These are phyloP conservation scores for Eurotiales sp. DNA, from an alignment of 2,329 filamentous ascomycete species.

Conservation along the genomic window DNA sequence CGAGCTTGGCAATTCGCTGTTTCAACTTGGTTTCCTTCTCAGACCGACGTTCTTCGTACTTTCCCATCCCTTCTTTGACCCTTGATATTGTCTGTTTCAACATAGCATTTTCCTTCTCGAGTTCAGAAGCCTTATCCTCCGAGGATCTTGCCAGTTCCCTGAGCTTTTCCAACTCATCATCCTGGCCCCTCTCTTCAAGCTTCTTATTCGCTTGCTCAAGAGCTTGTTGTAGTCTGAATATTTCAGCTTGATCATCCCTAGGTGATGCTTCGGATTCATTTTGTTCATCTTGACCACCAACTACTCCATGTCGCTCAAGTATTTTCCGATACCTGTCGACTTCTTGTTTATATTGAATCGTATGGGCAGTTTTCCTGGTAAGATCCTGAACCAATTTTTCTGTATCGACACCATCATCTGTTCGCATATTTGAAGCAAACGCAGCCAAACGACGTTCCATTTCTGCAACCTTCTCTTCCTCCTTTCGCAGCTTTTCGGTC, in stretches of 20 bases:
- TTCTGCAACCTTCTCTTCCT: conserved; percentile 42
- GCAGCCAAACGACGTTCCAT: conserved; percentile 43
- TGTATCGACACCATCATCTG: conserved; percentile 29
- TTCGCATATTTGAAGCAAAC: conserved; percentile 38
- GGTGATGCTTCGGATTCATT: conserved; percentile 25
- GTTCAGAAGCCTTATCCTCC: conserved; percentile 37
- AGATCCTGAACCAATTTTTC: conserved; percentile 41
- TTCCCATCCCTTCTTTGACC: conserved; percentile 40
- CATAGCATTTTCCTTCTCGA: conserved; percentile 39
- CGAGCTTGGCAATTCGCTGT: conserved; percentile 37
- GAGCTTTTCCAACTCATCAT: conserved; percentile 33
- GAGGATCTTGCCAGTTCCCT: conserved; percentile 34
- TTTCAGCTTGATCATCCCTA: conserved; percentile 21
- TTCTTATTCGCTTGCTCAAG: conserved; percentile 32
- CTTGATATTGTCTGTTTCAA: conserved; percentile 40
- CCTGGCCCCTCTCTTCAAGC: conserved; percentile 30
- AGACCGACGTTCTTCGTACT: conserved; percentile 40
- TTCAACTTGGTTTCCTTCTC: conserved; percentile 41
- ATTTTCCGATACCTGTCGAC: conserved; percentile 34
- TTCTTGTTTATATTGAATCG: conserved; percentile 43
- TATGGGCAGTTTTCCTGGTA: conserved; percentile 42
- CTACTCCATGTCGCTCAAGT: conserved; percentile 38
- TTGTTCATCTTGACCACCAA: conserved; percentile 27
- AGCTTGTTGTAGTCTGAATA: conserved; percentile 31
- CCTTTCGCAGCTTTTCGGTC: conserved; percentile 49